Base-by-base conservation (phyloP, 2,329 filamentous ascomycete genomes). In the Exophiala phaeomuriformis region DNA sequence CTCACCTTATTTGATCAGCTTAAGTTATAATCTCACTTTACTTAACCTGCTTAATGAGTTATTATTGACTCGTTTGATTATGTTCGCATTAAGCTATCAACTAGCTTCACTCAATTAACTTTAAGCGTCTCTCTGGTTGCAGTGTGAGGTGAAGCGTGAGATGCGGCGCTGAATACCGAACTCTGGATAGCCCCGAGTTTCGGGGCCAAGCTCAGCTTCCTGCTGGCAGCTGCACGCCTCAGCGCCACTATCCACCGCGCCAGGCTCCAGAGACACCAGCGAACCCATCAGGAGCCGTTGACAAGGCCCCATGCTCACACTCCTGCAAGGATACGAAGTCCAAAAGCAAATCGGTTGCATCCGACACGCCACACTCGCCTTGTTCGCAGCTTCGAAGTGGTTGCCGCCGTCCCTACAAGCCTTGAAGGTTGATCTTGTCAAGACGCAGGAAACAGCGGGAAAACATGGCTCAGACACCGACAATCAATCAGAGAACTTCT, bases 261-360 rank as follows among this genome's bases (percentile, higher is more conserved):
- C 32, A 35, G 10, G 28, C 30, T 29, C 30, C 3, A n/a, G 7
- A 7, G 33, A n/a, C 7, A 7, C 7, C n/a, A n/a, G 12, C n/a
- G 42, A 45, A 32, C 44, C 44, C 44, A 47, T 47, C 44, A 47
- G 10, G 4, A 36, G 30, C 32, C 44, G 5, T 10, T 45, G 32
- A 35, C 44, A 35, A 28, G 44, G 31, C 12, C 31, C 32, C 3
- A 9, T 36, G 6, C 12, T 36, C 31, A 35, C n/a, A 29, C 39
- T 27, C 9, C 31, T 35, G 31, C 44, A 36, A 32, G 44, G 44
- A 27, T 35, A 5, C 31, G 31, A 35, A 28, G 44, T 4, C 44
- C 31, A 19, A 19, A 47, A 35, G 31, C 32, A 47, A 35, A 36
- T 47, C 44, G 44, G 44, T 32, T 47, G 44, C 44, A 28, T 35